These are phyloP conservation scores for Neofusicoccum umdonicola DNA, from an alignment of 2,329 filamentous ascomycete genomes.

Conservation along the genomic window DNA sequence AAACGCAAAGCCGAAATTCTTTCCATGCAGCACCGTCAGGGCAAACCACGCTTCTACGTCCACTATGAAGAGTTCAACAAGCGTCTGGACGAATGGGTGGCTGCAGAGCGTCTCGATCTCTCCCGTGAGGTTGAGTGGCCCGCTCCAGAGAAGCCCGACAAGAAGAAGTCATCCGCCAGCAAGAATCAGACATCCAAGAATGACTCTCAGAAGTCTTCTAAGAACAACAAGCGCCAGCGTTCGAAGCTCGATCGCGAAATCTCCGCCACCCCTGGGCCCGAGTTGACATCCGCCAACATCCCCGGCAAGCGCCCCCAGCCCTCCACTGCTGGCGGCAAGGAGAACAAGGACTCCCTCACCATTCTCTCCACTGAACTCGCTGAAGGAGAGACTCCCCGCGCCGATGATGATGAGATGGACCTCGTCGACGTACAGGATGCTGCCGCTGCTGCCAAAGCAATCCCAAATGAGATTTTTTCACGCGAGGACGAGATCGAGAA, in stretches of 20 bases:
- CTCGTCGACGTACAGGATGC: constrained; percentile 53
- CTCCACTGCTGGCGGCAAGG: constrained; percentile 59
- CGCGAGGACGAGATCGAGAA: constrained; percentile 95
- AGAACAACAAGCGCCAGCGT: constrained; percentile 47
- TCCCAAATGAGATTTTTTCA: constrained; percentile 58
- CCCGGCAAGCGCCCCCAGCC: constrained; percentile 47
- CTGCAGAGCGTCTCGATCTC: constrained; percentile 78
- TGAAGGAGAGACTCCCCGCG: constrained; percentile 47
- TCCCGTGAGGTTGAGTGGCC: constrained; percentile 94
- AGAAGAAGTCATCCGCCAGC: constrained; percentile 65
- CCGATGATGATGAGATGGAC: constrained; percentile 53
- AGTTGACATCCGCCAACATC: constrained; percentile 52
- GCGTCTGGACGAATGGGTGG: constrained; percentile 82
- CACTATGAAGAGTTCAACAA: constrained; percentile 99
- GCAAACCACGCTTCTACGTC: constrained; percentile 86
- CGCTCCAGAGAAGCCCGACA: constrained; percentile 83
- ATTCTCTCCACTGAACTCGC: constrained; percentile 46
- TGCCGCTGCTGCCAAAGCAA: constrained; percentile 53
- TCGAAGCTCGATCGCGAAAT: constrained; percentile 52
- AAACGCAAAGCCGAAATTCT: constrained; percentile 91
- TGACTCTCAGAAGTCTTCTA: constrained; percentile 45
- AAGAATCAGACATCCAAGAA: constrained; percentile 30
- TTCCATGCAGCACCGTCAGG: constrained; percentile 88
- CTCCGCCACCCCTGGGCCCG: constrained; percentile 57
- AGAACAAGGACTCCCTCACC: constrained; percentile 54